These are phyloP conservation scores for Eleusine coracana DNA, from an alignment of 176 grass and related monocot genomes.

Conservation along the genomic window DNA sequence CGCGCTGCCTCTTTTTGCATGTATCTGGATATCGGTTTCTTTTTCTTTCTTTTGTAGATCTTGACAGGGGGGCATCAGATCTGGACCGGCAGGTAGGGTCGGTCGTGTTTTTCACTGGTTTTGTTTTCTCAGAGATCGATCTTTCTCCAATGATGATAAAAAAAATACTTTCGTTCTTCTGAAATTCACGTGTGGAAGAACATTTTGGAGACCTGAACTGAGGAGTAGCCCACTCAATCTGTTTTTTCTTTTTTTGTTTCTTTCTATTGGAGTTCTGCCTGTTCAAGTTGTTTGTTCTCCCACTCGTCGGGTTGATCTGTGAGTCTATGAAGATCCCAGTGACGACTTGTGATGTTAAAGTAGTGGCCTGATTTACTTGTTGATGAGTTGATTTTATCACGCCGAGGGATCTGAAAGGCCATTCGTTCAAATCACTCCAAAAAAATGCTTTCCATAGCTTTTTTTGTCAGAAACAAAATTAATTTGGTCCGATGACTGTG, in stretches of 20 bases:
- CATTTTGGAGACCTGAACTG: constrained; percentile 64
- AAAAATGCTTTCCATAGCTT: not conserved
- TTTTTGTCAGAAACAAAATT: not conserved
- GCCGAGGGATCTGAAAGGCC: constrained; percentile 29
- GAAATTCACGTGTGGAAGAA: constrained; percentile 54
- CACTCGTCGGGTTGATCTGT: not conserved
- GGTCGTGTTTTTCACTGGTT: no score
- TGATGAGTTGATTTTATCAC: constrained; percentile 50
- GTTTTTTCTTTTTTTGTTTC: not conserved
- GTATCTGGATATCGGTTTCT: no score
- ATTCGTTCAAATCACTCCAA: not conserved
- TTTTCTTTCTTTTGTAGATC: no score
- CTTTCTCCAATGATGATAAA: constrained; percentile 39
- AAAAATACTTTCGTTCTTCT: constrained; percentile 62
- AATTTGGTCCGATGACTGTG: constrained; percentile 35
- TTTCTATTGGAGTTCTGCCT: not conserved
- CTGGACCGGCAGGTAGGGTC: no score
- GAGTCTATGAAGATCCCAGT: not conserved
- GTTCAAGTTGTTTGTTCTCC: no score
- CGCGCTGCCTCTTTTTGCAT: no score
- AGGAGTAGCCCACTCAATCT: not conserved
- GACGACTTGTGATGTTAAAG: constrained; percentile 59
- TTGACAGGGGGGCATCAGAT: no score
- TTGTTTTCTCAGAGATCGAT: not conserved
- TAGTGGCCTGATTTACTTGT: constrained; percentile 53